Conservation (phyloP, 2,329 filamentous ascomycete genomes). For the Cordyceps fumosorosea region DNA sequence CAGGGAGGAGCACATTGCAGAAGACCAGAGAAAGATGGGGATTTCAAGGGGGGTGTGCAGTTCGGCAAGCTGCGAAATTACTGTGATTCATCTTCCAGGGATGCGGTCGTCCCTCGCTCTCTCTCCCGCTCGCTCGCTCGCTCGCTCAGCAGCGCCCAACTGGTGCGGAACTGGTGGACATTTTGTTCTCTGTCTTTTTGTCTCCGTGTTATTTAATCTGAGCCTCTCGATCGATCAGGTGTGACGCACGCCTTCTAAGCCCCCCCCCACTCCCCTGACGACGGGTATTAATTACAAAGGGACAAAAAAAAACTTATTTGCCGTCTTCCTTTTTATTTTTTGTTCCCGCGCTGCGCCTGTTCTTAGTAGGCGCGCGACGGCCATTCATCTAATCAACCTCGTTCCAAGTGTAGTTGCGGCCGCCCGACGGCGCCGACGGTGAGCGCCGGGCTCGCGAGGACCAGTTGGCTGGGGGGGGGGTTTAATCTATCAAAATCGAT, state of each 20-base stretch:
- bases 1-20: too few species aligned
- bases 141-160: background rate
- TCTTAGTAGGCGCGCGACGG: too few species aligned
- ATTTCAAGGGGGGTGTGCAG: background rate
- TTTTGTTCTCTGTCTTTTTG: background rate
- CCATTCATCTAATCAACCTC: too few species aligned
- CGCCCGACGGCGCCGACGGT: too few species aligned
- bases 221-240: slow-evolving; percentile 4
- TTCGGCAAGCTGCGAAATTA: slow-evolving; percentile 10
- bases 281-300: slow-evolving; percentile 11
- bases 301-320: background rate
- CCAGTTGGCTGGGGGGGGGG: too few species aligned
- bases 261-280: too few species aligned
- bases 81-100: slow-evolving; percentile 8
- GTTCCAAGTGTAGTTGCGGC: too few species aligned
- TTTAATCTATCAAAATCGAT: background rate
- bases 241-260: too few species aligned
- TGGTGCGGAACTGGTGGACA: background rate
- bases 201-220: slow-evolving; percentile 1
- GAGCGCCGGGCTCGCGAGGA: too few species aligned
- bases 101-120: background rate
- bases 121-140: too few species aligned
- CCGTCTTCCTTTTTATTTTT: background rate
- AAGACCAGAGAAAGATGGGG: background rate
- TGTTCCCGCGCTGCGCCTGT: background rate